Base-by-base conservation (phyloP, 2,329 filamentous ascomycete genomes). In the Colletotrichum sp. region DNA sequence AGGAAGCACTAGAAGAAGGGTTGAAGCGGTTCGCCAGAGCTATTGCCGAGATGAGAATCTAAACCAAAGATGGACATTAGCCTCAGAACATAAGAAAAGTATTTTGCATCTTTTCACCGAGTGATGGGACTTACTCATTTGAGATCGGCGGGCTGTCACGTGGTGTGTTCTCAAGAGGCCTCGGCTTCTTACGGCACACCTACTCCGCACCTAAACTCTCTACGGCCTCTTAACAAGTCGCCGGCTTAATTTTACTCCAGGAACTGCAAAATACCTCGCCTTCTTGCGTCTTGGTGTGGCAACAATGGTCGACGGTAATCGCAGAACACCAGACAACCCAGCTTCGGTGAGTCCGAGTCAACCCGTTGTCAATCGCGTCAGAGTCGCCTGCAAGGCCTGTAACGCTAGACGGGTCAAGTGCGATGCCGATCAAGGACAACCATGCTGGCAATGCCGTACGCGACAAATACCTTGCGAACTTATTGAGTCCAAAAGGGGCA, bases 361-460 rank as follows among this genome's bases (percentile, higher is more conserved):
- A 21, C 52, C 70, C 24, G 18, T 36, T 4, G 24, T 18, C 7
- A 18, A 71, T 24, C 72, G 72, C 21, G 82, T 79, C 80, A 81
- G 36, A n/a, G 52, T 75, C 10, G 72, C 72, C n/a, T 75, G 68
- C 44, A 75, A 75, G 16, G 60, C 68, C 9, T 75, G 68, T 12
- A 71, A 71, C 3, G 69, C 62, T 7, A 55, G 72, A 30, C 60
- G 72, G 26, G 68, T 75, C n/a, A 75, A 75, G 26, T 75, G 68
- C 13, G 68, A 75, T 6, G 68, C 68, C 12, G 68, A 44, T 18
- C 57, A 72, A 15, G 60, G 59, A 13, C 49, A 71, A 6, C 72
- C 72, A 18, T 75, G 72, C 34, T 75, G 68, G 72, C 72, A 75
- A 34, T 75, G 72, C 36, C 68, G 68, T 26, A 55, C 21, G 30